phyloP scores from a whole-genome alignment of 2,329 filamentous ascomycete genomes.

The Chaetothyriales sp. region DNA sequence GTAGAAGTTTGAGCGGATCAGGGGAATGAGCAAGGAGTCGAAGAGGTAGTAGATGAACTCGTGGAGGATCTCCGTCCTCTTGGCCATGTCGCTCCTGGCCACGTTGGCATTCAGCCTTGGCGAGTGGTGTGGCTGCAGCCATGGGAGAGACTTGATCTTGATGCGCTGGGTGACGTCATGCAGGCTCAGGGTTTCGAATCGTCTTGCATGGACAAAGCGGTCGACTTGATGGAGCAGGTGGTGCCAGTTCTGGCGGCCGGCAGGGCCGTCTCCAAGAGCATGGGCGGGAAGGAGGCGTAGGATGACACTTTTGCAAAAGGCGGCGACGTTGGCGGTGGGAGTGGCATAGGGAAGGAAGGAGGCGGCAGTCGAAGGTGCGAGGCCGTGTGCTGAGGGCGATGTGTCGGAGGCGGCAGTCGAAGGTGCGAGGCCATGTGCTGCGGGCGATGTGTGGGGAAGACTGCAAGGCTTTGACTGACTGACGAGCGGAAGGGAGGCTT shows the following conservation, averaged over 20 bases:
- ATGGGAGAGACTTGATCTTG: conserved; percentile 57
- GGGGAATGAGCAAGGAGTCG: conserved; percentile 77
- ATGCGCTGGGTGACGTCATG: conserved; percentile 65
- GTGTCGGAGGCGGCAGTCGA: conserved; percentile 3
- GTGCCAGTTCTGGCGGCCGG: conserved; percentile 45
- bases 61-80: conserved; percentile 63
- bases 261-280: conserved; percentile 55
- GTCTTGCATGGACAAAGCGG: conserved; percentile 60
- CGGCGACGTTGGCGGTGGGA: conserved; percentile 56
- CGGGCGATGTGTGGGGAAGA: not conserved
- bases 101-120: conserved; percentile 38
- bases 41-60: conserved; percentile 90
- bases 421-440: not conserved
- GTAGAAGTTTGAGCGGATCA: conserved; percentile 80
- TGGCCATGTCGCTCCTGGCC: conserved; percentile 57
- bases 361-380: conserved; percentile 1
- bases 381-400: no score
- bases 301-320: conserved; percentile 70
- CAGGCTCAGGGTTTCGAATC: conserved; percentile 67
- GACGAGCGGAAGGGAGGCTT: conserved; percentile 1
- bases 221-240: conserved; percentile 57
- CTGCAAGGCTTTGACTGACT: conserved; percentile 3
- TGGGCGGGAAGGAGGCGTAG: conserved; percentile 56
- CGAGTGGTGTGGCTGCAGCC: conserved; percentile 51
- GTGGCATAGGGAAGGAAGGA: conserved; percentile 37